phyloP scores from a whole-genome alignment of 768 basidiomycete genomes.

The Leucosporidium scottii region DNA sequence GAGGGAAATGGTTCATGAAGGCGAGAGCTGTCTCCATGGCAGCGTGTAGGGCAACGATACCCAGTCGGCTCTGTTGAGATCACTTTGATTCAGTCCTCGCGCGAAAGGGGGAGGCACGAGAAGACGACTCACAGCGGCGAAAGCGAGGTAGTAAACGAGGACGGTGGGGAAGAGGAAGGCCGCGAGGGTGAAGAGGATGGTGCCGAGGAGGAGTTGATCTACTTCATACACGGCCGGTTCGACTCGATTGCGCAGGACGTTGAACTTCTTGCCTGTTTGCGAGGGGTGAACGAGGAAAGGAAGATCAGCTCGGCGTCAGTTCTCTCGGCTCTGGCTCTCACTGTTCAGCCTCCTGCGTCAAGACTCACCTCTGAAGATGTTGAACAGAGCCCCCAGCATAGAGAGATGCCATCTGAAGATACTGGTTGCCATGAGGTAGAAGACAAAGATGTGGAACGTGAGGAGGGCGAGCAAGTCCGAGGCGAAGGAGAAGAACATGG shows the following conservation, averaged over 20 bases:
- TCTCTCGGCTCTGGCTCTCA: not conserved
- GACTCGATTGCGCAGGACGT: slow-evolving; percentile 74
- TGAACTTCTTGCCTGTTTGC: slow-evolving; percentile 70
- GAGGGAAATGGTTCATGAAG: slow-evolving; percentile 84
- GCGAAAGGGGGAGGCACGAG: not conserved
- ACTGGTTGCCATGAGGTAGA: slow-evolving; percentile 57
- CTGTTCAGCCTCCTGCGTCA: not conserved
- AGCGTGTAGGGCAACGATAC: slow-evolving; percentile 56
- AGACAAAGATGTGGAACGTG: slow-evolving; percentile 64
- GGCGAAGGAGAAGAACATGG: slow-evolving; percentile 59
- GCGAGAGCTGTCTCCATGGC: slow-evolving; percentile 59
- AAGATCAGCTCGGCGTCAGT: slow-evolving; percentile 6
- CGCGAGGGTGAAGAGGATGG: slow-evolving; percentile 74
- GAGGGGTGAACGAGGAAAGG: not conserved
- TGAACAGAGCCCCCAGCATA: slow-evolving; percentile 66
- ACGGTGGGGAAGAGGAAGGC: slow-evolving; percentile 80
- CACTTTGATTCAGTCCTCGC: not conserved
- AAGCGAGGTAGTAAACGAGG: slow-evolving; percentile 73
- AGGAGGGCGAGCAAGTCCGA: slow-evolving; percentile 61
- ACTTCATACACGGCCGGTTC: slow-evolving; percentile 87
- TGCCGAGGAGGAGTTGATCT: slow-evolving; percentile 91
- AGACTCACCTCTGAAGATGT: slow-evolving; percentile 74
- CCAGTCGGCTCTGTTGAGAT: slow-evolving; percentile 49
- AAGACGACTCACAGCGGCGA: slow-evolving; percentile 54
- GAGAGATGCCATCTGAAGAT: slow-evolving; percentile 59